Evolutionary conservation across 768 basidiomycete species (phyloP).

Genomic region (Suillus variegatus): DNA sequence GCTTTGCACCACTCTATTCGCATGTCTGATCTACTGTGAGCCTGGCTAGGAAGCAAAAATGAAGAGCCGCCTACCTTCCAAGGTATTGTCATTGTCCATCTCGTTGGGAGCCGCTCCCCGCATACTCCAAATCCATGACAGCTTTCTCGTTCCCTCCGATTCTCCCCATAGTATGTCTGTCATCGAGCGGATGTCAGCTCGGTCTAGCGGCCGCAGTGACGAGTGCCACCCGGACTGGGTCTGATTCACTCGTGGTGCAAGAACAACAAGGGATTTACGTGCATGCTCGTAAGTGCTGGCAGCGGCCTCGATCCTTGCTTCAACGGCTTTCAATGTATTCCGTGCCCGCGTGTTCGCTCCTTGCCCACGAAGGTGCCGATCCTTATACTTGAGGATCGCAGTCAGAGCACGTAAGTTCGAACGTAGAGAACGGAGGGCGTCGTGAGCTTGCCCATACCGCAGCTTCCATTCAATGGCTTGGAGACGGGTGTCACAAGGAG

Average conservation of each 20-base stretch:
- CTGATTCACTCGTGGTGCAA: not conserved
- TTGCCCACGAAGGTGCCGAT: not conserved
- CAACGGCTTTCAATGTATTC: not conserved
- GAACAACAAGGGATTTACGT: not conserved
- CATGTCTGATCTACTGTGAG: not conserved
- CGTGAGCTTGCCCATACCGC: not conserved
- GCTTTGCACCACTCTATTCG: not conserved
- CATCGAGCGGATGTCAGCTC: slow-evolving; percentile 5
- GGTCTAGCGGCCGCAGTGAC: not conserved
- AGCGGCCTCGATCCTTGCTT: not conserved
- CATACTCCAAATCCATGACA: slow-evolving; percentile 16
- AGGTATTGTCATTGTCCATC: not conserved
- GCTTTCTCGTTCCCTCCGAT: slow-evolving; percentile 9
- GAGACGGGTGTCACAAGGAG: not conserved
- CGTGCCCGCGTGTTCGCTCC: not conserved
- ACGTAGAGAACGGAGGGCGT: not conserved
- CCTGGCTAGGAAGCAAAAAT: not conserved
- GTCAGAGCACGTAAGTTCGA: not conserved
- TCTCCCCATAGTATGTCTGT: slow-evolving; percentile 3
- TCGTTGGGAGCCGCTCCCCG: not conserved
- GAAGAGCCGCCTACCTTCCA: slow-evolving; percentile 1
- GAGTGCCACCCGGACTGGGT: not conserved
- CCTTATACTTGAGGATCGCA: not conserved
- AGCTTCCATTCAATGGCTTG: not conserved
- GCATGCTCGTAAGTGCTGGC: slow-evolving; percentile 1